Evolutionary conservation across 352 stramenopile species (phyloP).

Genomic region (Globisporangium cylindrosporum): DNA sequence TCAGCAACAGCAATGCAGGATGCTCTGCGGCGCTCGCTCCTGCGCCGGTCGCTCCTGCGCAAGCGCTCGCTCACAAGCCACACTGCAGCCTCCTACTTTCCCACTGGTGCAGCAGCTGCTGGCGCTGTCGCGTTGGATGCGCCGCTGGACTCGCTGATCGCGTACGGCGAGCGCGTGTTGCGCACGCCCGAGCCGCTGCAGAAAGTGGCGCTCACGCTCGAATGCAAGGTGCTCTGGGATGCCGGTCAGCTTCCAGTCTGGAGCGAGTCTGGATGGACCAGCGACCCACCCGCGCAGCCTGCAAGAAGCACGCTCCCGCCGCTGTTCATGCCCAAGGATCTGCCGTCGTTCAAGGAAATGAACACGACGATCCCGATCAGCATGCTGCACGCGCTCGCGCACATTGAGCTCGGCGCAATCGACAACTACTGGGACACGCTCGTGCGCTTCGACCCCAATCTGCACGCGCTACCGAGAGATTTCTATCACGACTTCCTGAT

Average conservation of each 20-base stretch:
- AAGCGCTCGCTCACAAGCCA: background rate
- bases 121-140: background rate
- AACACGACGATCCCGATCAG: constrained; percentile 57
- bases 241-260: constrained; percentile 38
- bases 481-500: constrained; percentile 80
- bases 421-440: constrained; percentile 89
- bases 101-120: background rate
- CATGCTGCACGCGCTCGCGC: constrained; percentile 81
- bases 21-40: constrained; percentile 1
- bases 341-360: constrained; percentile 70
- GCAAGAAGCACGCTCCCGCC: constrained; percentile 40
- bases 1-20: background rate
- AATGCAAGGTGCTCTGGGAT: constrained; percentile 49
- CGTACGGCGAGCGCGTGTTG: constrained; percentile 63
- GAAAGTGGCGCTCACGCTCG: constrained; percentile 63
- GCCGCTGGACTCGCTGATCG: constrained; percentile 46
- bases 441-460: constrained; percentile 66
- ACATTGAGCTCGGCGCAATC: constrained; percentile 85
- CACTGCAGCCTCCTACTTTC: background rate
- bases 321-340: constrained; percentile 64
- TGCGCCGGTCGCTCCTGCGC: constrained; percentile 3
- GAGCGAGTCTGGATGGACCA: constrained; percentile 27
- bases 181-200: constrained; percentile 40
- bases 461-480: constrained; percentile 39
- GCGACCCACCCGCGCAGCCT: constrained; percentile 43